These are phyloP conservation scores for Amanita brunnescens DNA, from an alignment of 768 basidiomycete species.

Conservation along the genomic window DNA sequence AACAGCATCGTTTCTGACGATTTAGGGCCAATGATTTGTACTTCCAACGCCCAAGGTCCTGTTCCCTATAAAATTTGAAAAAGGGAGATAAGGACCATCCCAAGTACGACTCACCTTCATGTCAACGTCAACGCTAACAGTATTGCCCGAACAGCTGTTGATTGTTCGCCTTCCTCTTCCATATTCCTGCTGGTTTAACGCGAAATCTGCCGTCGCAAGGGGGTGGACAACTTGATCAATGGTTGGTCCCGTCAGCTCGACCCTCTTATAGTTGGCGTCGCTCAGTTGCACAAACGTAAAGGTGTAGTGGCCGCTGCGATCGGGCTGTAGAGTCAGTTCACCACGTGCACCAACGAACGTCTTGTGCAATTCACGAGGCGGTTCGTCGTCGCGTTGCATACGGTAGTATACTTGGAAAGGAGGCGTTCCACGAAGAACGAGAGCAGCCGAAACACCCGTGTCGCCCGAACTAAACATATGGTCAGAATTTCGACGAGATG, in stretches of 20 bases:
- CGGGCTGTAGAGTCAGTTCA: constrained; percentile 78
- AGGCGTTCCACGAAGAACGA: constrained; percentile 81
- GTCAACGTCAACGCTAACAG: constrained; percentile 71
- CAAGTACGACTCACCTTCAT: constrained; percentile 46
- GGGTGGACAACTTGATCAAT: constrained; percentile 90
- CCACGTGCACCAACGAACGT: constrained; percentile 64
- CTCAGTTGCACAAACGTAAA: constrained; percentile 76
- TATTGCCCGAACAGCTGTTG: constrained; percentile 72
- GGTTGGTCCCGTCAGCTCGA: constrained; percentile 64
- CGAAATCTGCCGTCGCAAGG: constrained; percentile 70
- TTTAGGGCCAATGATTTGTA: constrained; percentile 72
- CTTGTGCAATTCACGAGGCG: constrained; percentile 48
- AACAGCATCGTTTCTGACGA: constrained; percentile 52
- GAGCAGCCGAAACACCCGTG: constrained; percentile 81
- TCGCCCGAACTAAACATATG: constrained; percentile 62
- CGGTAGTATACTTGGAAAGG: constrained; percentile 83
- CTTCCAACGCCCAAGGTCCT: constrained; percentile 81
- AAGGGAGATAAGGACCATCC: background rate
- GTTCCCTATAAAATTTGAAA: constrained; percentile 49
- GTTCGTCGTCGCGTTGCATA: constrained; percentile 61
- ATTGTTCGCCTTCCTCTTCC: constrained; percentile 45
- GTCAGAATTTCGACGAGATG: background rate
- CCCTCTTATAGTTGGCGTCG: constrained; percentile 76
- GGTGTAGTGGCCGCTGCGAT: constrained; percentile 81
- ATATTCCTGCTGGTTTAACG: constrained; percentile 26